Evolutionary conservation across 768 basidiomycete species (phyloP).

Genomic region (Pleurotus ostreatus): DNA sequence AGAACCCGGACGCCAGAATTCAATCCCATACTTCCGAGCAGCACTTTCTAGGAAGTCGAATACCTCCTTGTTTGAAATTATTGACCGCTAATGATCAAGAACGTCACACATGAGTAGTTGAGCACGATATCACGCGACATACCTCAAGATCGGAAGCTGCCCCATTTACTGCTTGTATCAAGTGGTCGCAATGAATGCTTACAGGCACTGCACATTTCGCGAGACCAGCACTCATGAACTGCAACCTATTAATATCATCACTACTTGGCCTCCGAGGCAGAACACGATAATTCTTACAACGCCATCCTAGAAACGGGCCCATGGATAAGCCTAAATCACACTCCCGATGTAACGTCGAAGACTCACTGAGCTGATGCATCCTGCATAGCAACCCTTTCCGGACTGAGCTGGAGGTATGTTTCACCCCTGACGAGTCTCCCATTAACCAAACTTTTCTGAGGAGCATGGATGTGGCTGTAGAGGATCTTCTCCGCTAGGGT

Average conservation of each 20-base stretch:
- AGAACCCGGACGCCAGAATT: constrained; percentile 97
- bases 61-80: constrained; percentile 89
- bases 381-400: constrained; percentile 97
- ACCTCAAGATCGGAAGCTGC: constrained; percentile 86
- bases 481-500: constrained; percentile 98
- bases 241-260: constrained; percentile 49
- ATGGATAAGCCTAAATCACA: neutral
- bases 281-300: constrained; percentile 42
- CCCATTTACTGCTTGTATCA: constrained; percentile 91
- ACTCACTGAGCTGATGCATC: constrained; percentile 88
- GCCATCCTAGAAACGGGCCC: constrained; percentile 60
- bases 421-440: constrained; percentile 77
- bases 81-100: constrained; percentile 54
- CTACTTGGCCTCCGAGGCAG: neutral
- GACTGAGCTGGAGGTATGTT: constrained; percentile 84
- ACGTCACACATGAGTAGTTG: constrained; percentile 2
- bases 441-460: constrained; percentile 61
- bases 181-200: constrained; percentile 96
- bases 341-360: no score
- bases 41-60: constrained; percentile 97
- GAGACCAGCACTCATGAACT: constrained; percentile 97
- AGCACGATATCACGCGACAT: constrained; percentile 1
- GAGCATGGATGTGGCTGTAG: constrained; percentile 86
- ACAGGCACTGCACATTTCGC: constrained; percentile 79
- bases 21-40: constrained; percentile 87